Conservation (phyloP, 805 yeast genomes). For the Citeromyces matritensis region DNA sequence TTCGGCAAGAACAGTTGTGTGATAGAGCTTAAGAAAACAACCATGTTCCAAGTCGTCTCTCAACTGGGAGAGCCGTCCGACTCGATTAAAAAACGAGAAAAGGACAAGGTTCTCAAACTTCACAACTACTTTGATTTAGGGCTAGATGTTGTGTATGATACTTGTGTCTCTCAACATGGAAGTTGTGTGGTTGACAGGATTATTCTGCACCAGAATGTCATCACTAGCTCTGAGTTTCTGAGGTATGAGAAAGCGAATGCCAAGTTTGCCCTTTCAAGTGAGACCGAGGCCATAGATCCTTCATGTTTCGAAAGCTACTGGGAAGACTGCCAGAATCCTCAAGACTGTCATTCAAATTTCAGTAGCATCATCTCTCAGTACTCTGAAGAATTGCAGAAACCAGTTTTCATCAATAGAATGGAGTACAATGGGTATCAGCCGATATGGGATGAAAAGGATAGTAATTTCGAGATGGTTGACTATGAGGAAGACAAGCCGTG, state of each 20-base stretch:
- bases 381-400: slow-evolving; percentile 7
- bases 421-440: slow-evolving; percentile 14
- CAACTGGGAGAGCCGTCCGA: slow-evolving; percentile 45
- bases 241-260: slow-evolving; percentile 24
- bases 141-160: slow-evolving; percentile 34
- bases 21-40: slow-evolving; percentile 22
- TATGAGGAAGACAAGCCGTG: slow-evolving; percentile 9
- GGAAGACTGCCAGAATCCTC: background rate
- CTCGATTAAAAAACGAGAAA: slow-evolving; percentile 20
- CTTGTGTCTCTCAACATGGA: slow-evolving; percentile 12
- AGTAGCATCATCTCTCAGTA: too few relatives aligned
- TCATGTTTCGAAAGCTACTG: background rate
- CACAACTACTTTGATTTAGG: slow-evolving; percentile 45
- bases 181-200: slow-evolving; percentile 23
- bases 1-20: too few relatives aligned
- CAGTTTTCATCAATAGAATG: slow-evolving; percentile 15
- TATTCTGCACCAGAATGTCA: slow-evolving; percentile 34
- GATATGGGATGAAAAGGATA: background rate
- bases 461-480: slow-evolving; percentile 13
- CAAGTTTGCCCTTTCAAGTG: background rate
- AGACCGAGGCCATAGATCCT: background rate
- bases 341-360: slow-evolving; percentile 1
- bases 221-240: slow-evolving; percentile 36
- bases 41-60: slow-evolving; percentile 31
- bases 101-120: slow-evolving; percentile 16